These are phyloP conservation scores for Dalbergia oliveri DNA, from an alignment of 306 rosid genomes.

Conservation along the genomic window DNA sequence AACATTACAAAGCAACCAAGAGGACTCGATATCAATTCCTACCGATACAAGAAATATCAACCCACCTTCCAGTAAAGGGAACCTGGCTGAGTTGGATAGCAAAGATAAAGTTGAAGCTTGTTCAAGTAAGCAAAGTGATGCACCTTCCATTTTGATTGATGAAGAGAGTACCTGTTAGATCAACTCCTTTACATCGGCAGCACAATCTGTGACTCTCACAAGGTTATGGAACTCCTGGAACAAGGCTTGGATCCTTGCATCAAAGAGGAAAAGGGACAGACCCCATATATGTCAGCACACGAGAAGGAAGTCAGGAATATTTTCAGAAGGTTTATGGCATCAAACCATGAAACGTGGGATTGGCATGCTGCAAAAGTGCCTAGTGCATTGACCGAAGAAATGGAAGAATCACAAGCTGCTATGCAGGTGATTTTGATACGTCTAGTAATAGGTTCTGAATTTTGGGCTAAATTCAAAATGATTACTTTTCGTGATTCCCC, in stretches of 20 bases:
- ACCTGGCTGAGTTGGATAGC: conserved; percentile 49
- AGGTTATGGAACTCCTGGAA: conserved; percentile 83
- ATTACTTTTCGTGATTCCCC: background rate
- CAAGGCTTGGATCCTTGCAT: conserved; percentile 85
- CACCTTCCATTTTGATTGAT: conserved; percentile 56
- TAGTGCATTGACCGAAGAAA: conserved; percentile 89
- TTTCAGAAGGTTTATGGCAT: conserved; percentile 95
- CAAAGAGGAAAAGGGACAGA: conserved; percentile 83
- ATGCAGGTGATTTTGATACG: conserved; percentile 72
- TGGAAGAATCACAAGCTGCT: conserved; percentile 95
- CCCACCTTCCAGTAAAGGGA: conserved; percentile 44
- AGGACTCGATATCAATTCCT: conserved; percentile 36
- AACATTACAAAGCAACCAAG: conserved; percentile 40
- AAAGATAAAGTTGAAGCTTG: too few species aligned
- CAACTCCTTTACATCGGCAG: conserved; percentile 89
- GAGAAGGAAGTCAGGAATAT: conserved; percentile 89
- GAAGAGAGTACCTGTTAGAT: conserved; percentile 56
- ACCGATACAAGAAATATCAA: conserved; percentile 40
- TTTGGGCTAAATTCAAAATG: conserved; percentile 30
- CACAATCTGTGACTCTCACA: conserved; percentile 57
- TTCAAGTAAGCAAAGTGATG: conserved; percentile 47
- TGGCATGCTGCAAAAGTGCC: conserved; percentile 95
- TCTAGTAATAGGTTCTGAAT: conserved; percentile 5
- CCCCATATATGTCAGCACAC: conserved; percentile 83
- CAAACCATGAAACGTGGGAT: conserved; percentile 88